Conservation (phyloP, 78 protist genomes). For the Dictyostelium citrinum region DNA sequence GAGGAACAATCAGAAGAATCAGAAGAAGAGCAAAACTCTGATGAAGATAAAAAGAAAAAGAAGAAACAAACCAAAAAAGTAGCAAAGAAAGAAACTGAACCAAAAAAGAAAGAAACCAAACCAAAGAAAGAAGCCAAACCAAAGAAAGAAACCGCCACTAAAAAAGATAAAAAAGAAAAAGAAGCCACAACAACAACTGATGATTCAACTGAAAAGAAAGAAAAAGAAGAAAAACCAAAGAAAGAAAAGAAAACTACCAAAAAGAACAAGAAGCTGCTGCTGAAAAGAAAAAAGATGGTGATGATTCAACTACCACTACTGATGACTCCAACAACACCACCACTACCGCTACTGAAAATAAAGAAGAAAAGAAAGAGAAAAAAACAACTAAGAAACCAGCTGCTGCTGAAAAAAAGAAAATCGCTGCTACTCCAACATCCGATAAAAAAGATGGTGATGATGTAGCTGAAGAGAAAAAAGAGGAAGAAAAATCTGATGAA, state of each 20-base stretch:
- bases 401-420: neutral
- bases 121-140: neutral
- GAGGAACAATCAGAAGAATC: neutral
- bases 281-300: neutral
- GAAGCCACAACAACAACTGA: neutral
- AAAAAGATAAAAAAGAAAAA: neutral
- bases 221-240: neutral
- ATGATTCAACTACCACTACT: neutral
- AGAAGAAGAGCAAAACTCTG: neutral
- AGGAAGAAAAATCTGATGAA: neutral
- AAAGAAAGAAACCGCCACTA: neutral
- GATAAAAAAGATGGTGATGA: neutral
- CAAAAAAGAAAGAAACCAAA: neutral
- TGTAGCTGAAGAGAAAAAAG: neutral
- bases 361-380: neutral
- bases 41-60: neutral
- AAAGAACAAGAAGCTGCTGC: neutral
- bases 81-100: neutral
- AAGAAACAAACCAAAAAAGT: neutral
- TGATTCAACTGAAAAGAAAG: slow-evolving; percentile 1
- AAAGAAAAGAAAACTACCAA: neutral
- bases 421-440: too few relatives aligned
- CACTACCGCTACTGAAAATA: neutral
- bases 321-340: too few relatives aligned
- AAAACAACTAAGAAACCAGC: neutral